Percentiles rank a stretch among this genome's conserved stretches.
phyloP scores from a whole-genome alignment of 768 basidiomycete species.

The Agrocybe pediades region DNA sequence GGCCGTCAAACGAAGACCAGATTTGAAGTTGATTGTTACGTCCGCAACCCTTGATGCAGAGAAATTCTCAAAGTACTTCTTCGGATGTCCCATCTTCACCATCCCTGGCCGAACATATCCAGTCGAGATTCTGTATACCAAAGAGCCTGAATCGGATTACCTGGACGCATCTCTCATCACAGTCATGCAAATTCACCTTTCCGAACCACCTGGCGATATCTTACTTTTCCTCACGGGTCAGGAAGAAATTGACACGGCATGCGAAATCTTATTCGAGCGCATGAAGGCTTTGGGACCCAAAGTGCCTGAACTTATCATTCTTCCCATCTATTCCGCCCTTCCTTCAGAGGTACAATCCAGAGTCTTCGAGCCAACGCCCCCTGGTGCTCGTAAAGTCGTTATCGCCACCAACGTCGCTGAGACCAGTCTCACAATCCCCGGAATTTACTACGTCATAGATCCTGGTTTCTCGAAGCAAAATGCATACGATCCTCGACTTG shows the following conservation, averaged over 20 bases:
- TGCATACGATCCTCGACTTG: slow-evolving; percentile 94
- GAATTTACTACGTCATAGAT: slow-evolving; percentile 98
- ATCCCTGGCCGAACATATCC: slow-evolving; percentile 99
- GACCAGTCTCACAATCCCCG: slow-evolving; percentile 96
- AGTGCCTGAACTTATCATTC: slow-evolving; percentile 94
- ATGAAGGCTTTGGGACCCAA: slow-evolving; percentile 99
- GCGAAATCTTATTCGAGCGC: slow-evolving; percentile 96
- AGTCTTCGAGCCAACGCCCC: slow-evolving; percentile 97
- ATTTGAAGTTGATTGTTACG: slow-evolving; percentile 97
- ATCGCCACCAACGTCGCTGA: slow-evolving; percentile 99
- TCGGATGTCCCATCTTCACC: slow-evolving; percentile 97
- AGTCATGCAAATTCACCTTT: slow-evolving; percentile 98
- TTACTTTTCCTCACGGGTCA: slow-evolving; percentile 98
- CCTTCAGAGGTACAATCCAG: slow-evolving; percentile 98
- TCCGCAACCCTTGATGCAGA: slow-evolving; percentile 99
- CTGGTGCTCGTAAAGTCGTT: slow-evolving; percentile 97
- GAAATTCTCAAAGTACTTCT: slow-evolving; percentile 99
- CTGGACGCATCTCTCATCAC: slow-evolving; percentile 98
- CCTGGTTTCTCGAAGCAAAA: slow-evolving; percentile 99
- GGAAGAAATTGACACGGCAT: slow-evolving; percentile 97
- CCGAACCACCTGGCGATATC: slow-evolving; percentile 95
- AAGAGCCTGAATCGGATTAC: slow-evolving; percentile 97
- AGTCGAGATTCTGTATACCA: slow-evolving; percentile 97
- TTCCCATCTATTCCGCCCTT: slow-evolving; percentile 97
- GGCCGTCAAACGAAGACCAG: slow-evolving; percentile 91